phyloP scores from a whole-genome alignment of 169 alveolate species.

The Amoebophrya sp. region DNA sequence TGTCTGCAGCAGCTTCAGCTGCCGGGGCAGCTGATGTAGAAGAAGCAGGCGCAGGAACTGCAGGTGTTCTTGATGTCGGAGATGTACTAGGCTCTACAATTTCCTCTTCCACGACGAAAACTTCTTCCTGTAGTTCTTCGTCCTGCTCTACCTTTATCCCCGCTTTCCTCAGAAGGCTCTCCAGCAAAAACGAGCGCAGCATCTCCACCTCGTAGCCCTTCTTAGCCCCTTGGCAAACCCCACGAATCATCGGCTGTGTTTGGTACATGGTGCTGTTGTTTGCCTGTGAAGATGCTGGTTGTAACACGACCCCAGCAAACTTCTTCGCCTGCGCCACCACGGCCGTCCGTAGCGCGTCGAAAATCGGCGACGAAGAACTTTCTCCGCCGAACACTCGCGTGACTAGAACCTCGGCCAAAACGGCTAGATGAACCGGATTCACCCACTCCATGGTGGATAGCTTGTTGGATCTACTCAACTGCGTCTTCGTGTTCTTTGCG shows the following conservation, averaged over 20 bases:
- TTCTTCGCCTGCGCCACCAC: conserved; percentile 12
- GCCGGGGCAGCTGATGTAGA: neutral
- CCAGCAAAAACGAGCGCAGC: neutral
- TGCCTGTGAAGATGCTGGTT: neutral
- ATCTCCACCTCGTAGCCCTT: conserved; percentile 12
- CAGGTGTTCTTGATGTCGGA: no score
- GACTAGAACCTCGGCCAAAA: neutral
- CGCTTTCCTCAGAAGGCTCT: neutral
- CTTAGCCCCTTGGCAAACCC: neutral
- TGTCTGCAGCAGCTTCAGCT: no score
- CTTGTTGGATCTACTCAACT: neutral
- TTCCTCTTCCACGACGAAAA: neutral
- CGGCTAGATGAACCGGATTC: neutral
- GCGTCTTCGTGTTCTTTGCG: no score
- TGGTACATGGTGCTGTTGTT: neutral
- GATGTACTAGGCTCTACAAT: no score
- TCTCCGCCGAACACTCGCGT: no score
- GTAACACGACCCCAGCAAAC: neutral
- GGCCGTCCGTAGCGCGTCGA: no score
- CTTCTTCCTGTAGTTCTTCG: neutral
- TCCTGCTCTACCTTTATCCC: neutral
- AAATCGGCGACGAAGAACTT: neutral
- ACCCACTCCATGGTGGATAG: neutral
- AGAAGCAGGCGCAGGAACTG: no score
- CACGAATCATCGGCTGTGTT: neutral